A percentile compares a stretch with the other conserved stretches of the same genome.
phyloP scores from a whole-genome alignment of 768 basidiomycete genomes.

The Suillus clintonianus region DNA sequence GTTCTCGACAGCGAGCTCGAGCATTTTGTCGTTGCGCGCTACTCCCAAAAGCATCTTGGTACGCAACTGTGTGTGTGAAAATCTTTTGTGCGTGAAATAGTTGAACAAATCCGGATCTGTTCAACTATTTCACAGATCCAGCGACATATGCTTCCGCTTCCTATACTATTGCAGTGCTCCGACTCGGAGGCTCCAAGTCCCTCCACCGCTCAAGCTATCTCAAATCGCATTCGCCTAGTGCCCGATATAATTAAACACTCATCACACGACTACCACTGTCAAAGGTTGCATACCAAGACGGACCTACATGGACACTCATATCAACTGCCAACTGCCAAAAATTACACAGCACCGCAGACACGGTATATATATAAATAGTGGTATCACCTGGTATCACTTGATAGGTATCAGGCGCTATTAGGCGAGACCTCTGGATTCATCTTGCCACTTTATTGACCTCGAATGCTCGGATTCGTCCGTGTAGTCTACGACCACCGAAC shows the following conservation, averaged over 20 bases:
- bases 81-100: no score
- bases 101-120: no score
- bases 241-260: not conserved
- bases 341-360: not conserved
- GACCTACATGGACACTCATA: not conserved
- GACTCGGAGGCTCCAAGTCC: no score
- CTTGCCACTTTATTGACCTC: slow-evolving; percentile 12
- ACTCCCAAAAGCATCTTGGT: no score
- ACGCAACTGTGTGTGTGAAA: no score
- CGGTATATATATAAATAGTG: not conserved
- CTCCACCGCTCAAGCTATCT: no score
- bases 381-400: not conserved
- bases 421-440: not conserved
- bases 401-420: not conserved
- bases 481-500: slow-evolving; percentile 28
- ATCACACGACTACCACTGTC: not conserved
- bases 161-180: no score
- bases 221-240: no score
- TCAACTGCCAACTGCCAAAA: not conserved
- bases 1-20: no score
- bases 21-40: no score
- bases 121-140: no score
- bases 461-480: not conserved
- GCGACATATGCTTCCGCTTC: no score
- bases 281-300: not conserved